These are phyloP conservation scores for Citrullus mucosospermus DNA, from an alignment of 306 rosid genomes.

Conservation along the genomic window DNA sequence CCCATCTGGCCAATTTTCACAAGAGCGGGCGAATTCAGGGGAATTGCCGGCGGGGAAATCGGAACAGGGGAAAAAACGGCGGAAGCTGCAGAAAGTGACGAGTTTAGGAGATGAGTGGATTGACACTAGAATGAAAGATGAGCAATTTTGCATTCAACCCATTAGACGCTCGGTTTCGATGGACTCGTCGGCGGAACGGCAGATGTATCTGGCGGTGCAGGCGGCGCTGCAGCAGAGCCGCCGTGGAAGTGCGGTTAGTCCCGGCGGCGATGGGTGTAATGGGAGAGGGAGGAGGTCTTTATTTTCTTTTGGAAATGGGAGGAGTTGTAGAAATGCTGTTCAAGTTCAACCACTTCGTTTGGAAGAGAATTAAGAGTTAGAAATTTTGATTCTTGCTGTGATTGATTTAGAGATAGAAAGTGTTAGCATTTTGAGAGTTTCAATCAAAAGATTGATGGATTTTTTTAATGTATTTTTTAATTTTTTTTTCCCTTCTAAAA, in stretches of 20 bases:
- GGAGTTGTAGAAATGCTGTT: slow-evolving; percentile 59
- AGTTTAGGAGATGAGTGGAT: slow-evolving; percentile 94
- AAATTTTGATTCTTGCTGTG: neutral
- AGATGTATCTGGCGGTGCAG: slow-evolving; percentile 35
- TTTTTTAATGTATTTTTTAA: neutral
- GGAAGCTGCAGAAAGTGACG: slow-evolving; percentile 44
- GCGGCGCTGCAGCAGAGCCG: slow-evolving; percentile 35
- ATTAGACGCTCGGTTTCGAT: slow-evolving; percentile 83
- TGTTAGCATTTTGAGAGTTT: neutral
- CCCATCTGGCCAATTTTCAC: slow-evolving; percentile 8
- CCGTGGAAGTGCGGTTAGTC: slow-evolving; percentile 24
- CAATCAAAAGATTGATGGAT: neutral
- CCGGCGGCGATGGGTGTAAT: slow-evolving; percentile 48
- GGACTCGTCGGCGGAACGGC: slow-evolving; percentile 79
- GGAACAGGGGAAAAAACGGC: slow-evolving; percentile 27
- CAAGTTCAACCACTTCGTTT: slow-evolving; percentile 48
- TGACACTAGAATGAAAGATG: slow-evolving; percentile 72
- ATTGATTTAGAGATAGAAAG: neutral
- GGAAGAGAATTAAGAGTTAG: slow-evolving; percentile 14
- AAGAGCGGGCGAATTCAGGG: slow-evolving; percentile 20
- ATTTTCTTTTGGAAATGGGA: slow-evolving; percentile 72
- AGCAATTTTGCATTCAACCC: slow-evolving; percentile 55
- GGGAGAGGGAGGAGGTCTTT: slow-evolving; percentile 52
- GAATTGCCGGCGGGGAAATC: slow-evolving; percentile 16
- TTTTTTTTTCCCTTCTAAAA: neutral